phyloP scores from a whole-genome alignment of 2,329 filamentous ascomycete genomes.

The Trichoderma lentiforme region DNA sequence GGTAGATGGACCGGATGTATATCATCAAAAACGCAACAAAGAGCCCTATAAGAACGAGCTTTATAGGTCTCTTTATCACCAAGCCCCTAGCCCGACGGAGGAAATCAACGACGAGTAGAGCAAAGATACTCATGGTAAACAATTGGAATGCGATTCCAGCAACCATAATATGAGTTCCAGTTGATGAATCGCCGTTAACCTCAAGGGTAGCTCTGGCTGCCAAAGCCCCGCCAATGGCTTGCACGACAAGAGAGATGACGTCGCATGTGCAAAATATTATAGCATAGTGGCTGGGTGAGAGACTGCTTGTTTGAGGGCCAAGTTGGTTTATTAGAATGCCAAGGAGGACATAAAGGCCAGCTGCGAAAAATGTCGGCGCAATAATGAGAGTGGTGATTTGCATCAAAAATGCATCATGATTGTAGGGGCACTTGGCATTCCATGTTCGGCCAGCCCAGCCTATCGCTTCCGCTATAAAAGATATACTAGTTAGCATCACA shows the following conservation, averaged over 20 bases:
- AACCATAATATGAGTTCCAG: not conserved
- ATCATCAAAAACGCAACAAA: constrained; percentile 42
- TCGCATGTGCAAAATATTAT: constrained; percentile 26
- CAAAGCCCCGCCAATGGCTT: constrained; percentile 1
- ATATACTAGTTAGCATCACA: not conserved
- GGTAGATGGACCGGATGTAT: constrained; percentile 47
- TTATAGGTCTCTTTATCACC: not conserved
- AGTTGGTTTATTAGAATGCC: constrained; percentile 44
- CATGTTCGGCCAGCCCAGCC: constrained; percentile 49
- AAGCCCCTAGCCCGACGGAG: constrained; percentile 28
- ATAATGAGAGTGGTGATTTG: constrained; percentile 47
- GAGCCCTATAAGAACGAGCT: constrained; percentile 34
- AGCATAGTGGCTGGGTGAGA: constrained; percentile 23
- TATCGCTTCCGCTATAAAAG: constrained; percentile 35
- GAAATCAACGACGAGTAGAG: constrained; percentile 16
- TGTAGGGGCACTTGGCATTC: constrained; percentile 48
- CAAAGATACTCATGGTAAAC: not conserved
- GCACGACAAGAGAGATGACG: constrained; percentile 4
- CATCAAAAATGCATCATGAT: constrained; percentile 46
- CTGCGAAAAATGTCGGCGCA: constrained; percentile 49
- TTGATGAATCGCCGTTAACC: not conserved
- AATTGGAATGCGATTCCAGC: not conserved
- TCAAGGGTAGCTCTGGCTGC: not conserved
- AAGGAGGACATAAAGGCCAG: constrained; percentile 48
- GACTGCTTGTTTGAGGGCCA: constrained; percentile 31